A percentile compares a stretch with the other conserved stretches of the same genome.
These are phyloP conservation scores for Phaseolus coccineus DNA, from an alignment of 331 rosid species.

Conservation along the genomic window DNA sequence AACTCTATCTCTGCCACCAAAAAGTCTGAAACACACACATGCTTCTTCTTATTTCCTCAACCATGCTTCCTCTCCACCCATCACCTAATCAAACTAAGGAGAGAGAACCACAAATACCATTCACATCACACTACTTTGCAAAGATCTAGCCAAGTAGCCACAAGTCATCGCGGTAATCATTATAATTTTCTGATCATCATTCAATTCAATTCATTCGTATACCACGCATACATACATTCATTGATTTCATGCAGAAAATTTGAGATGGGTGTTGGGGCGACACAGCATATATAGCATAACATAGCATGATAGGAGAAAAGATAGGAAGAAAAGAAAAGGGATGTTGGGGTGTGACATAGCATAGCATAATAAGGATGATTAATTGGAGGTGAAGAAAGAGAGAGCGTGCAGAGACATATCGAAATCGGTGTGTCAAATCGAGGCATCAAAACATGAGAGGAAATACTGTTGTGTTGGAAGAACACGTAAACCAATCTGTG, in stretches of 20 bases:
- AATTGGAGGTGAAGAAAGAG: neutral
- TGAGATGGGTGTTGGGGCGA: constrained; percentile 38
- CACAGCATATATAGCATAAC: constrained; percentile 17
- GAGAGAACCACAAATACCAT: constrained; percentile 21
- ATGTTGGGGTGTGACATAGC: constrained; percentile 45
- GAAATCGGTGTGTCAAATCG: constrained; percentile 74
- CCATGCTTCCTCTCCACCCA: constrained; percentile 36
- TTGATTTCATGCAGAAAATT: constrained; percentile 59
- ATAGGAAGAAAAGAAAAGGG: neutral
- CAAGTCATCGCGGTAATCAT: constrained; percentile 15
- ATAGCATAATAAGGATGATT: neutral
- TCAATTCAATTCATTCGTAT: neutral
- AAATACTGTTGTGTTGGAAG: constrained; percentile 60
- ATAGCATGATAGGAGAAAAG: neutral
- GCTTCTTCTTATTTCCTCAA: constrained; percentile 22
- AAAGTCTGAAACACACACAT: constrained; percentile 17
- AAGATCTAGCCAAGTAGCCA: neutral
- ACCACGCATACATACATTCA: constrained; percentile 29
- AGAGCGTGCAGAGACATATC: constrained; percentile 57
- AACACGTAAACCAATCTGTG: constrained; percentile 66
- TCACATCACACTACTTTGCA: constrained; percentile 35
- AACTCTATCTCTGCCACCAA: neutral
- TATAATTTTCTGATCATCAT: constrained; percentile 18
- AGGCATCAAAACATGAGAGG: constrained; percentile 41
- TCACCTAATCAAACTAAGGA: neutral